These are phyloP conservation scores for Achaetomiella virescens DNA, from an alignment of 495 filamentous ascomycete species.

Conservation along the genomic window DNA sequence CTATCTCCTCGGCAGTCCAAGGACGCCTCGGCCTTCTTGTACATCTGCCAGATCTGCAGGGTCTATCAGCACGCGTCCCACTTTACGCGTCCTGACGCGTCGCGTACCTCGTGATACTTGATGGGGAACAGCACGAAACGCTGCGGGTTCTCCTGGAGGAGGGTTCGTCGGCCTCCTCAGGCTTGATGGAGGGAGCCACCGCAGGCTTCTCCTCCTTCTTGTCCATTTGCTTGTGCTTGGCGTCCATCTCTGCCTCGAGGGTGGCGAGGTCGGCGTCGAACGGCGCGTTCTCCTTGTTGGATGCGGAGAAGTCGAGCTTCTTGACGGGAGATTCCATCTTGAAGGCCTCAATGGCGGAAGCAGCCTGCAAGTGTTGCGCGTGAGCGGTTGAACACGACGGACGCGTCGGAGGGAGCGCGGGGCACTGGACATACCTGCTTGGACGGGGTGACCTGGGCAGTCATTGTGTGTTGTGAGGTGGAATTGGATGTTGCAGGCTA, in stretches of 20 bases:
- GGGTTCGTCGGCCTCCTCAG: conserved; percentile 73
- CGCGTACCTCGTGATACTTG: conserved; percentile 94
- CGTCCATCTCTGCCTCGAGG: conserved; percentile 50
- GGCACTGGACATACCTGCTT: conserved; percentile 58
- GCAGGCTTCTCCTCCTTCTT: conserved; percentile 45
- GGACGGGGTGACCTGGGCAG: conserved; percentile 71
- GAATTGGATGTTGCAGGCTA: neutral
- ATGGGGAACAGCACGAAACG: conserved; percentile 98
- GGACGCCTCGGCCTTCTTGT: conserved; percentile 99
- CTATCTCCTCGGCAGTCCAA: conserved; percentile 99
- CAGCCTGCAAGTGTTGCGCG: conserved; percentile 52
- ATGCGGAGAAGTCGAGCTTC: conserved; percentile 70
- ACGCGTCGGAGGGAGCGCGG: conserved; percentile 15
- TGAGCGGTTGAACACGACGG: conserved; percentile 31
- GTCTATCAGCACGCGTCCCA: conserved; percentile 36
- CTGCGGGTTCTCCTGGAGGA: conserved; percentile 91
- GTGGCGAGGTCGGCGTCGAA: conserved; percentile 50
- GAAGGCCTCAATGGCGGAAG: conserved; percentile 75
- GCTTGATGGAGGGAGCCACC: conserved; percentile 57
- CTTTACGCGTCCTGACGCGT: conserved; percentile 62
- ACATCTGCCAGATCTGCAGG: conserved; percentile 97
- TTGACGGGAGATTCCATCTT: conserved; percentile 92
- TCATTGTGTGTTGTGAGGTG: conserved; percentile 46
- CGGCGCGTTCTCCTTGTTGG: conserved; percentile 78
- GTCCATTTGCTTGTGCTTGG: conserved; percentile 40